Evolutionary conservation across 2,329 filamentous ascomycete genomes (phyloP), one percentile per base, ranked within the genome.

Genomic region (Exophiala bonariae): DNA sequence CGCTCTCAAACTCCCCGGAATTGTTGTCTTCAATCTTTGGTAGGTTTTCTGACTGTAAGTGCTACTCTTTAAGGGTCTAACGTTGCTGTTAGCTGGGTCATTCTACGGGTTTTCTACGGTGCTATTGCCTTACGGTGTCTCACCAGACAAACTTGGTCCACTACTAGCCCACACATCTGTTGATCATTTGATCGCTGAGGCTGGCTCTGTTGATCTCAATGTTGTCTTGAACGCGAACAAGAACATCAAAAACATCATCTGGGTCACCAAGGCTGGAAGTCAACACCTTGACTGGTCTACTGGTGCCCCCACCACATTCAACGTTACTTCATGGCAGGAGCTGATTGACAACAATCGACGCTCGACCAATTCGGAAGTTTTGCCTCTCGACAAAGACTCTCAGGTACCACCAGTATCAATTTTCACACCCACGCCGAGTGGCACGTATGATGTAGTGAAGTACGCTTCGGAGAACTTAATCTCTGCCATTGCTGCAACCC

Each of bases 301-400:
- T 59, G 88, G 92, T 63, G 81, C 91, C 2, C 90, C 91, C 9
- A 80, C 86, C 61, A 86, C 87, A 41, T 84, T 85, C 47, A 87
- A 87, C 46, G 87, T 96, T 13, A 81, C 84, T n/a, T 93, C 92
- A 11, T 99, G 92, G 91, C 88, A 95, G 61, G 88, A 96, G 50
- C 79, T 97, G 43, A 73, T 96, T 19, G 81, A 86, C 55, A 87
- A 93, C 52, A 77, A 78, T 55, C 80, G 82, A 69, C 73, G 20
- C 14, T 74, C 72, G 44, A 76, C 79, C 30, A 80, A 77, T 33
- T 71, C 71, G 6, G 80, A 88, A 16, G 74, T 96, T 10, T 88
- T 88, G 1, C 69, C 77, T 8, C 69, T 80, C 41, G 79, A 83
- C 32, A 77, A 76, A 18, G 79, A 78, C 30, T 62, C 65, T 1